Evolutionary conservation across 805 yeast genomes (phyloP).

Genomic region (Yarrowia sp.): DNA sequence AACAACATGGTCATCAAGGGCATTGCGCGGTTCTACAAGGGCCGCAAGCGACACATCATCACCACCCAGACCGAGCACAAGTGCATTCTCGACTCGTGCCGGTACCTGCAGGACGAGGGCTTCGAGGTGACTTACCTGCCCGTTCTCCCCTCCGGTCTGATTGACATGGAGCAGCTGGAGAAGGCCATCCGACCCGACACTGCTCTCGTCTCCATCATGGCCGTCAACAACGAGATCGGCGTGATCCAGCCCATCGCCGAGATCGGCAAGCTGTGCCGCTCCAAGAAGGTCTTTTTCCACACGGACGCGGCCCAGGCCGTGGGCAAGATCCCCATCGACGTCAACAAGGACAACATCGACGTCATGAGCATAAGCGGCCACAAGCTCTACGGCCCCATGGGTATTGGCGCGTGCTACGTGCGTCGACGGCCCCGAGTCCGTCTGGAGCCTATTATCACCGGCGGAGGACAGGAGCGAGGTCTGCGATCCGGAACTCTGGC

Average conservation of each 20-base stretch:
- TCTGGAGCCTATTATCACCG: conserved; percentile 88
- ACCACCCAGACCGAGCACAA: conserved; percentile 98
- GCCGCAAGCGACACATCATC: conserved; percentile 88
- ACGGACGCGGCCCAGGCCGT: conserved; percentile 97
- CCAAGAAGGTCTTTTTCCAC: conserved; percentile 90
- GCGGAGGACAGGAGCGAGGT: conserved; percentile 99
- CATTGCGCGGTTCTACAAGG: conserved; percentile 87
- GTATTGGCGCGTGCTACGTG: conserved; percentile 91
- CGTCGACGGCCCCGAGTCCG: conserved; percentile 98
- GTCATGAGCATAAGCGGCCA: conserved; percentile 91
- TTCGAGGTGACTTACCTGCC: conserved; percentile 92
- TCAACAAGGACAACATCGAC: conserved; percentile 89
- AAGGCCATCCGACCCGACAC: conserved; percentile 88
- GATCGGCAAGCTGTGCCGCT: conserved; percentile 83
- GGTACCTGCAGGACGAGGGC: conserved; percentile 94
- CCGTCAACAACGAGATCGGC: conserved; percentile 97
- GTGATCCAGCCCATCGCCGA: conserved; percentile 95
- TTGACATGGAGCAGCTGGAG: conserved; percentile 73
- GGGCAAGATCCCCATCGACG: conserved; percentile 91
- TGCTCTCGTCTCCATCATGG: conserved; percentile 87
- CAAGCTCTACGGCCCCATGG: conserved; percentile 97
- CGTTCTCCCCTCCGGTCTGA: conserved; percentile 75
- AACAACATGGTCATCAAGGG: conserved; percentile 96
- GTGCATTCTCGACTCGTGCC: conserved; percentile 95
- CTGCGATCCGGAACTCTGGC: conserved; percentile 95